A percentile compares a stretch with the other conserved stretches of the same genome.
Conservation (phyloP, 768 basidiomycete genomes). For the Termitomyces sp. region DNA sequence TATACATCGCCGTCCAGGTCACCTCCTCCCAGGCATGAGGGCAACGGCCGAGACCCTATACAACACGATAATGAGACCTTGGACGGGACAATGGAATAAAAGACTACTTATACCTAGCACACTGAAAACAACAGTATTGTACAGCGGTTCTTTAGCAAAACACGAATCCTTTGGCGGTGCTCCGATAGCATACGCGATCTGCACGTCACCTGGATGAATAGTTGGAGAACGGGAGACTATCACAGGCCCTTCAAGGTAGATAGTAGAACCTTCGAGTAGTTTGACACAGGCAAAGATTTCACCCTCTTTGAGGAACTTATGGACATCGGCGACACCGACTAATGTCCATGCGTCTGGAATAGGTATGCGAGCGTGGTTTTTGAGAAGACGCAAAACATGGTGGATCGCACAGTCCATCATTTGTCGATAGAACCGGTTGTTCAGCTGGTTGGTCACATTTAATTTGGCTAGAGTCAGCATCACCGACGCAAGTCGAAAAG, state of each 20-base stretch:
- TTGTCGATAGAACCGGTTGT: conserved; percentile 43
- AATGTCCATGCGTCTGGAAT: conserved; percentile 59
- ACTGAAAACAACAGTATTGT: conserved; percentile 66
- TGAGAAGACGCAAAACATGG: conserved; percentile 62
- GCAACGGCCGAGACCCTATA: conserved; percentile 55
- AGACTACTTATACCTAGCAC: conserved; percentile 34
- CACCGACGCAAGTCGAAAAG: conserved; percentile 50
- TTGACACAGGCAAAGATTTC: conserved; percentile 61
- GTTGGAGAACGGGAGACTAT: conserved; percentile 61
- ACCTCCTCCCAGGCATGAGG: conserved; percentile 61
- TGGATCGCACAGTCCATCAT: conserved; percentile 50
- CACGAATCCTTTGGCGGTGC: conserved; percentile 47
- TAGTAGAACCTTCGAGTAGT: conserved; percentile 26
- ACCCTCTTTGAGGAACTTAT: conserved; percentile 41
- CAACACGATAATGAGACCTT: neutral
- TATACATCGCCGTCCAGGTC: conserved; percentile 66
- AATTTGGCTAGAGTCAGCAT: conserved; percentile 46
- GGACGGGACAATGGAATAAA: neutral
- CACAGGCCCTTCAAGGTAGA: conserved; percentile 48
- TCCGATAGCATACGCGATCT: conserved; percentile 56
- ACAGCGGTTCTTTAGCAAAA: conserved; percentile 42
- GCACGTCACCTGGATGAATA: conserved; percentile 67
- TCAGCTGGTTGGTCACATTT: conserved; percentile 27
- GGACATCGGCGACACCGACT: conserved; percentile 68
- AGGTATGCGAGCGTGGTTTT: conserved; percentile 63